phyloP scores from a whole-genome alignment of 2,329 filamentous ascomycete genomes.

The Diaporthe amygdali region DNA sequence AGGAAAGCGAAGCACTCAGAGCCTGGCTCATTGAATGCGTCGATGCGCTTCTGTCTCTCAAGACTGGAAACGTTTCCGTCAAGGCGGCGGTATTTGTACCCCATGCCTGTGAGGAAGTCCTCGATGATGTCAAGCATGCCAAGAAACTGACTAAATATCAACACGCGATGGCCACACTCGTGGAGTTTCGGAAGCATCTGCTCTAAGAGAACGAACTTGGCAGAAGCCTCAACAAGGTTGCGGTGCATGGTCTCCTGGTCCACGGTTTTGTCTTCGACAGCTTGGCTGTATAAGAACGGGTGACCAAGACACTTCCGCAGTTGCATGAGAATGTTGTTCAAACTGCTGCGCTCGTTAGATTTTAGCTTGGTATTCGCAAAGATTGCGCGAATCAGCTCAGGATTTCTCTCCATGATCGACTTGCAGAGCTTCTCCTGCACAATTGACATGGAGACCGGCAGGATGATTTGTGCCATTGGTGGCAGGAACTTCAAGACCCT shows the following conservation, averaged over 20 bases:
- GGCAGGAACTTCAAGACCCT: slow-evolving; percentile 91
- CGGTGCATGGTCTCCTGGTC: slow-evolving; percentile 68
- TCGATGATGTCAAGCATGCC: slow-evolving; percentile 88
- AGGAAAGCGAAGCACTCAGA: slow-evolving; percentile 89
- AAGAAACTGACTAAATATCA: slow-evolving; percentile 96
- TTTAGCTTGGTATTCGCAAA: slow-evolving; percentile 74
- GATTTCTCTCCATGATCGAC: slow-evolving; percentile 89
- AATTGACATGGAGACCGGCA: slow-evolving; percentile 93
- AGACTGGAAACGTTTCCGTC: slow-evolving; percentile 83
- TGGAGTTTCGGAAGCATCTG: slow-evolving; percentile 86
- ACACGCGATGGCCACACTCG: slow-evolving; percentile 84
- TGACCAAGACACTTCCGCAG: slow-evolving; percentile 94
- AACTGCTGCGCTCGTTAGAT: slow-evolving; percentile 73
- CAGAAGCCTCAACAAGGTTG: slow-evolving; percentile 89
- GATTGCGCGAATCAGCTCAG: slow-evolving; percentile 85
- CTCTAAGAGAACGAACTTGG: slow-evolving; percentile 84
- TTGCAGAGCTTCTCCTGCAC: slow-evolving; percentile 95
- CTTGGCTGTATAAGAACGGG: slow-evolving; percentile 90
- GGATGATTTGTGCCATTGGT: slow-evolving; percentile 91
- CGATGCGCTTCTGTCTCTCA: slow-evolving; percentile 93
- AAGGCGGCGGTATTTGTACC: slow-evolving; percentile 76
- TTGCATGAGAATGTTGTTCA: slow-evolving; percentile 96
- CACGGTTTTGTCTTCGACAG: slow-evolving; percentile 82
- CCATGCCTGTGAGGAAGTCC: slow-evolving; percentile 83
- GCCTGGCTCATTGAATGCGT: slow-evolving; percentile 86